Percentiles rank a stretch among this genome's conserved stretches.
phyloP scores from a whole-genome alignment of 179 eudicot genomes.

The Camellia oleifera region DNA sequence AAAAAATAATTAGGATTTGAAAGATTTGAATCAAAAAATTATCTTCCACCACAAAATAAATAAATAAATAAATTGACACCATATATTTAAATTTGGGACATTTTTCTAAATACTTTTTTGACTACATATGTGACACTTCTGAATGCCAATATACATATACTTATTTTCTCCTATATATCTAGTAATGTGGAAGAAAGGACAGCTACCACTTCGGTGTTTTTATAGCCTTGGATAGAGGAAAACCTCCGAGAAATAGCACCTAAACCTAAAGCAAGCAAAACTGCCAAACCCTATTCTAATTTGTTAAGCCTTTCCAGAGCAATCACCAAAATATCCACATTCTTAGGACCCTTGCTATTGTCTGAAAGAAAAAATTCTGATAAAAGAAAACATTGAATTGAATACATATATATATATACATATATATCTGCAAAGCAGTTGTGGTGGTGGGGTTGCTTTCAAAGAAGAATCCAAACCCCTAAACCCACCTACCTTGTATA shows the following conservation, averaged over 20 bases:
- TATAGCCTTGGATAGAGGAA: neutral
- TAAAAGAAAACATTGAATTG: neutral
- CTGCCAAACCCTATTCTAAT: neutral
- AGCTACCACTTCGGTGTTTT: neutral
- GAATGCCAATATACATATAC: no score
- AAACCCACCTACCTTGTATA: neutral
- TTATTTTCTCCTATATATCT: no score
- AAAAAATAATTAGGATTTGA: no score
- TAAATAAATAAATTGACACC: no score
- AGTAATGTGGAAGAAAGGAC: no score
- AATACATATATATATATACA: neutral
- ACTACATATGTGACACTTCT: no score
- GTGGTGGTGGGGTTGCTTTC: neutral
- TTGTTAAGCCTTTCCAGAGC: neutral
- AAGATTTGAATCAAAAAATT: no score
- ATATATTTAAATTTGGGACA: no score
- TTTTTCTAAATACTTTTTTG: no score
- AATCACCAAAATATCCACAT: constrained; percentile 5
- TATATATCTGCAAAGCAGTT: neutral
- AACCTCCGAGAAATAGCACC: neutral
- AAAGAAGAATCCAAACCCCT: constrained; percentile 7
- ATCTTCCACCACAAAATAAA: no score
- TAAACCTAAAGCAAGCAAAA: neutral
- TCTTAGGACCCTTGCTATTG: neutral
- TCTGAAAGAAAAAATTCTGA: neutral